These are phyloP conservation scores for Globisporangium carolinianum DNA, from an alignment of 352 stramenopile species.

Conservation along the genomic window DNA sequence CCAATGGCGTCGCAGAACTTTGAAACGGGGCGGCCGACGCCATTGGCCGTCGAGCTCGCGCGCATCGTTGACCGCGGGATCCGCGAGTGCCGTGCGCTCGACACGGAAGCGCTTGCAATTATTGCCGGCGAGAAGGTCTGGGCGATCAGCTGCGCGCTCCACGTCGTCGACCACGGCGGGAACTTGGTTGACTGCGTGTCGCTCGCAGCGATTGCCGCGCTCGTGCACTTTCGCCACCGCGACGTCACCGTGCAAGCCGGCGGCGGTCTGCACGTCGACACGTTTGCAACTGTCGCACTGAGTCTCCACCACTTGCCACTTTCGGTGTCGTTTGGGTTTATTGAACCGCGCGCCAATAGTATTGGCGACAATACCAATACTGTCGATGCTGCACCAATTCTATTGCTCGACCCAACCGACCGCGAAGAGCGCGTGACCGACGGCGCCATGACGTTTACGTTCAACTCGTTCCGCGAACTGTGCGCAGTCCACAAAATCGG, in stretches of 20 bases:
- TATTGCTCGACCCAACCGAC: constrained; percentile 87
- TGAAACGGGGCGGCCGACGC: constrained; percentile 41
- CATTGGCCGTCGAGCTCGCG: constrained; percentile 71
- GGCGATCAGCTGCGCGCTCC: constrained; percentile 88
- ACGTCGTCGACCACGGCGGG: constrained; percentile 89
- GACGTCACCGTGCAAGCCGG: constrained; percentile 70
- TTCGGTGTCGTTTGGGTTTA: constrained; percentile 90
- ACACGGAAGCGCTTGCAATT: constrained; percentile 93
- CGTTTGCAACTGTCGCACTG: constrained; percentile 88
- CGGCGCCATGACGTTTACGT: constrained; percentile 82
- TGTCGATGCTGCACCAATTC: constrained; percentile 14
- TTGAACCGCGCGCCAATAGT: constrained; percentile 23
- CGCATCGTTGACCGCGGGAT: constrained; percentile 89
- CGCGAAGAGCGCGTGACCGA: constrained; percentile 87
- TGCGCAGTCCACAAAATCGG: constrained; percentile 89
- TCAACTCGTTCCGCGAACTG: constrained; percentile 90
- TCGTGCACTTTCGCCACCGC: constrained; percentile 91
- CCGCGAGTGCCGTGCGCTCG: constrained; percentile 87
- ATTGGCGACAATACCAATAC: too few species aligned
- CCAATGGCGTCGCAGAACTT: constrained; percentile 81
- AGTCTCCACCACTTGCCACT: constrained; percentile 95
- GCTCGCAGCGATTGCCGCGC: constrained; percentile 89
- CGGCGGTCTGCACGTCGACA: constrained; percentile 82
- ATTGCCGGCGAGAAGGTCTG: constrained; percentile 92
- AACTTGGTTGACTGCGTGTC: constrained; percentile 90